Percentiles rank a stretch among this genome's conserved stretches.
Conservation (phyloP, 352 stramenopile species). For the Phytopythium sindhum region DNA sequence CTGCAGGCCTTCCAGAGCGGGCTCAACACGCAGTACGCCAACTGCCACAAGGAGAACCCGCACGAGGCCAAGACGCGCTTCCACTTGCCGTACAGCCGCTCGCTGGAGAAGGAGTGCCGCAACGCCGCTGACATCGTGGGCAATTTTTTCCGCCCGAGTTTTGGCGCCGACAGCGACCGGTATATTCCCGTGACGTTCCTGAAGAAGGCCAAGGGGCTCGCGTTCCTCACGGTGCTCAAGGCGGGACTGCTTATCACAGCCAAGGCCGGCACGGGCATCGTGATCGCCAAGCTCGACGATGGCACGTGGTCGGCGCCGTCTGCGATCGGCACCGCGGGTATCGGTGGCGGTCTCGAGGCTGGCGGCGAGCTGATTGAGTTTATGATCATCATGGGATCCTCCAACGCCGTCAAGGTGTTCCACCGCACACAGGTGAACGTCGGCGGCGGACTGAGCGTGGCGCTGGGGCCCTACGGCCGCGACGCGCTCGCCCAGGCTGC, state of each 20-base stretch:
- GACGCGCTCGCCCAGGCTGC: slow-evolving; percentile 80
- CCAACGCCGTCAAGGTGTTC: slow-evolving; percentile 91
- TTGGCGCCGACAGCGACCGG: slow-evolving; percentile 66
- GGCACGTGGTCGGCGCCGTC: slow-evolving; percentile 90
- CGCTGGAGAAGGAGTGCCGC: slow-evolving; percentile 71
- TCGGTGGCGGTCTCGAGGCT: slow-evolving; percentile 83
- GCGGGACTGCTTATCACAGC: slow-evolving; percentile 80
- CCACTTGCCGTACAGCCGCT: slow-evolving; percentile 70
- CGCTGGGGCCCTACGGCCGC: slow-evolving; percentile 88
- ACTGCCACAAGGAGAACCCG: slow-evolving; percentile 82
- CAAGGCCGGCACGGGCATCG: slow-evolving; percentile 82
- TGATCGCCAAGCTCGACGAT: slow-evolving; percentile 87
- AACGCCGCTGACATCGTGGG: slow-evolving; percentile 75
- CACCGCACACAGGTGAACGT: slow-evolving; percentile 88
- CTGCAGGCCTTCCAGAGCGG: slow-evolving; percentile 71
- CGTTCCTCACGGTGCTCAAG: slow-evolving; percentile 85
- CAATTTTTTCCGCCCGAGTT: slow-evolving; percentile 75
- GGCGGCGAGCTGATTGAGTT: slow-evolving; percentile 93
- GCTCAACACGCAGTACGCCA: slow-evolving; percentile 68
- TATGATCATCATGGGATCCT: slow-evolving; percentile 93
- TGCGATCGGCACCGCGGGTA: slow-evolving; percentile 90
- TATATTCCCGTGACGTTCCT: slow-evolving; percentile 80
- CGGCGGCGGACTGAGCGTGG: slow-evolving; percentile 89
- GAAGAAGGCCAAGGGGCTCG: slow-evolving; percentile 75
- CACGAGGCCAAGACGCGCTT: slow-evolving; percentile 68